Evolutionary conservation across 2,329 filamentous ascomycete genomes (phyloP), one percentile per base, ranked within the genome.

Genomic region (Penicillium sp.): DNA sequence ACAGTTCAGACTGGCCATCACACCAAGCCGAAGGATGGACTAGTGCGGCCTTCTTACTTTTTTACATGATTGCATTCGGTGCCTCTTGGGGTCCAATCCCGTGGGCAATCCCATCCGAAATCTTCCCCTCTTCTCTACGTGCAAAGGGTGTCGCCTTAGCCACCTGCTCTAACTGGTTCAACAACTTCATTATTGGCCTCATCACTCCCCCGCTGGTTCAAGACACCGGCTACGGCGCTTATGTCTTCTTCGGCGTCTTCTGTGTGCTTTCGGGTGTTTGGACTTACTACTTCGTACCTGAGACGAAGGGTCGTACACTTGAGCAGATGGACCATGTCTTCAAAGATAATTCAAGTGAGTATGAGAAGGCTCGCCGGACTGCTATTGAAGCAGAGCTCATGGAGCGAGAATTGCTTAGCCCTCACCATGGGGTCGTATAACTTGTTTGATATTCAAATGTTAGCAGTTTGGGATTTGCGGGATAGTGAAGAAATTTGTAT

Each of bases 121-220:
- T 90, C n/a, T 88, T 88, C 42, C 84, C 84, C 0, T 81, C 79
- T 1, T 79, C 78, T 0, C 72, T 83, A 0, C 77, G 85, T 6
- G 85, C 85, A 2, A 89, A 88, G 67, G 87, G 87, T 31, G 85
- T 87, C 0, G 85, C 85, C 1, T 73, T 88, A 2, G 84, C 83
- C 0, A 87, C 85, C 0, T 83, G 80, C 55, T 81, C 80, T 6
- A 87, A 85, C 71, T 89, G 87, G 79, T 70, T 86, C 2, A 84
- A 81, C 67, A 86, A 87, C 67, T 87, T 87, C 59, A 81, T 85
- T 49, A 83, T 86, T 25, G 75, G 87, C 33, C 80, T 89, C 63
- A 81, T 88, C 26, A 88, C 85, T 0, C 87, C 86, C 0, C 80
- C 85, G 1, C 79, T 89, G 33, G 81, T 89, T 22, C 73, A 82